Percentiles rank a stretch among this genome's conserved stretches.
These are phyloP conservation scores for Cyberlindnera mississippiensis DNA, from an alignment of 805 yeast species.

Conservation along the genomic window DNA sequence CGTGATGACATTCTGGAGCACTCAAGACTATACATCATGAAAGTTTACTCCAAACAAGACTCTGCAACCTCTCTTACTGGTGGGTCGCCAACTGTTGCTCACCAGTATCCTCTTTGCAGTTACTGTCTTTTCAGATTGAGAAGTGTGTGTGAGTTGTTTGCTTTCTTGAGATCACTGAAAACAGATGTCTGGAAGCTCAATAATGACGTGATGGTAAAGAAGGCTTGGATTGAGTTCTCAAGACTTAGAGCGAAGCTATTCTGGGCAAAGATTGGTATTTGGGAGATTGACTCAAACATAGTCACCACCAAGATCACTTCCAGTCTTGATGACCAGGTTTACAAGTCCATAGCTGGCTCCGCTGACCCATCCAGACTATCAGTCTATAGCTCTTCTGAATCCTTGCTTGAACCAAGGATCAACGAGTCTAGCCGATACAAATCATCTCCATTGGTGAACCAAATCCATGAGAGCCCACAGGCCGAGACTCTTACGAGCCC, in stretches of 20 bases:
- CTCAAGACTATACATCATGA: conserved; percentile 70
- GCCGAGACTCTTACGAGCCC: not conserved
- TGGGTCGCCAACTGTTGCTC: conserved; percentile 29
- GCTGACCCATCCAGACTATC: conserved; percentile 10
- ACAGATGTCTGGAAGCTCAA: conserved; percentile 56
- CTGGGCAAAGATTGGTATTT: conserved; percentile 80
- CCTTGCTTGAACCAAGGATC: conserved; percentile 10
- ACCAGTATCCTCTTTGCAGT: conserved; percentile 69
- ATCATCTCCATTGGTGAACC: conserved; percentile 19
- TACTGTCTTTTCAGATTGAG: conserved; percentile 78
- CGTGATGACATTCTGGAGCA: conserved; percentile 69
- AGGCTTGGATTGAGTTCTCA: conserved; percentile 62
- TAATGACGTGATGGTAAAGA: conserved; percentile 37
- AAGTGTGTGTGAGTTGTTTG: conserved; percentile 77
- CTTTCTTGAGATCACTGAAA: conserved; percentile 64
- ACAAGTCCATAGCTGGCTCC: conserved; percentile 7
- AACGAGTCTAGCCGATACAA: conserved; percentile 8
- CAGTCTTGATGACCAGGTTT: conserved; percentile 19
- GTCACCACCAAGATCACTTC: conserved; percentile 33
- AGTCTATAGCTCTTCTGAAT: conserved; percentile 15
- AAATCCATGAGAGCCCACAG: conserved; percentile 7
- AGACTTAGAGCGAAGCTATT: conserved; percentile 68
- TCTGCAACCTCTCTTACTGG: conserved; percentile 2
- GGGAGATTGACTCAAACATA: conserved; percentile 47
- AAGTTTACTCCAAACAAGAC: conserved; percentile 34